Conservation (phyloP, 495 filamentous ascomycete genomes). For the Penicillium cataractarum region DNA sequence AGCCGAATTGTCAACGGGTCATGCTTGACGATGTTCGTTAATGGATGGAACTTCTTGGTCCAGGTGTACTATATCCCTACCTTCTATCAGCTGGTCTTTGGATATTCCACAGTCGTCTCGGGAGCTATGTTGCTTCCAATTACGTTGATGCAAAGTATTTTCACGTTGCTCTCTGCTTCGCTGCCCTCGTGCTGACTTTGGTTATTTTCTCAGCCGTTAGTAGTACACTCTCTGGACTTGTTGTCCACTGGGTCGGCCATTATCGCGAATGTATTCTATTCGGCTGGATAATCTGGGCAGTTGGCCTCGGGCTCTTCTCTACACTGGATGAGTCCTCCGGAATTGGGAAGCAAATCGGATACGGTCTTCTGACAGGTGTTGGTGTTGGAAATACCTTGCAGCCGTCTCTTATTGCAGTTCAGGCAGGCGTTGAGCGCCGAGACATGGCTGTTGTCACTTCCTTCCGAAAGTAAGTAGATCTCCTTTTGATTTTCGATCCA, state of each 20-base stretch:
- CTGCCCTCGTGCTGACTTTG: background rate
- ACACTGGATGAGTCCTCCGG: slow-evolving; percentile 53
- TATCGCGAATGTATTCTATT: slow-evolving; percentile 57
- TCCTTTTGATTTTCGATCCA: background rate
- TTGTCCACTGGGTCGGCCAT: slow-evolving; percentile 56
- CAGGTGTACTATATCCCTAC: slow-evolving; percentile 60
- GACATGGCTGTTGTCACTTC: slow-evolving; percentile 60
- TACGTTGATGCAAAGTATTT: slow-evolving; percentile 52
- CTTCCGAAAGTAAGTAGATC: slow-evolving; percentile 52
- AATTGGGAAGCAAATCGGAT: slow-evolving; percentile 57
- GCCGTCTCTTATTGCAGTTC: slow-evolving; percentile 54
- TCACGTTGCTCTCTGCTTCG: background rate
- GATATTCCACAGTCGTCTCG: slow-evolving; percentile 53
- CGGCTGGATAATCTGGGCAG: slow-evolving; percentile 56
- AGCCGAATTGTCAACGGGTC: slow-evolving; percentile 54
- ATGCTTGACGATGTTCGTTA: slow-evolving; percentile 57
- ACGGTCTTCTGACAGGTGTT: slow-evolving; percentile 53
- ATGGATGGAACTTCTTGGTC: slow-evolving; percentile 58
- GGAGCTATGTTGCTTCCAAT: slow-evolving; percentile 58
- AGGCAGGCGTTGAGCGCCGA: slow-evolving; percentile 54
- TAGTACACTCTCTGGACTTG: slow-evolving; percentile 55
- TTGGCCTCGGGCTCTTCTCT: slow-evolving; percentile 56
- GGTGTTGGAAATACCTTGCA: slow-evolving; percentile 59
- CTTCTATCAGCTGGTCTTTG: slow-evolving; percentile 59
- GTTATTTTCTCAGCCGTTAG: slow-evolving; percentile 36